Evolutionary conservation across 345 rosid genomes (phyloP), one percentile per base, ranked within the genome.

Genomic region (Populus deltoides): DNA sequence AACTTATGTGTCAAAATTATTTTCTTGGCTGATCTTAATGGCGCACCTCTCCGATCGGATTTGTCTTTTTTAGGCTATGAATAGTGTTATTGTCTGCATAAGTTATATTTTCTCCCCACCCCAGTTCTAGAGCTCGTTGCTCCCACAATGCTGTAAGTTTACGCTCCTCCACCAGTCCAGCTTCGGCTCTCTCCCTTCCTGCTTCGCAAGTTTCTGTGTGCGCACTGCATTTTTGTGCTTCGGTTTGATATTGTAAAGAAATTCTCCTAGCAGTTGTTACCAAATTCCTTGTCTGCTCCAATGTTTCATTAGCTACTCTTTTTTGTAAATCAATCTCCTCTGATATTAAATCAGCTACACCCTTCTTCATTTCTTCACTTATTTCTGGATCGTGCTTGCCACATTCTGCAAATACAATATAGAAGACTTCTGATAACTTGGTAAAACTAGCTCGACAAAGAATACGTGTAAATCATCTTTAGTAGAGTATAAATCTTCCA

Each of bases 211-310:
- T 68, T 31, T 74, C 81, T 31, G 79, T 79, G 43, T 82, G 83
- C 1, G 78, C 80, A 70, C 31, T 81, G 79, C 90, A 88, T 68
- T 86, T 88, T 72, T 83, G 85, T 74, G 87, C 88, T 78, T 88
- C 90, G 16, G n/a, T 76, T 57, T 81, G 81, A 78, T 77, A 86
- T 51, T 80, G 88, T 43, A 70, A 59, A 2, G 83, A 76, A 24
- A 75, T 18, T 36, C 29, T 74, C 80, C 72, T 68, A 1, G 86
- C 77, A 80, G 72, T 68, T 73, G 38, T 76, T 36, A 63, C 71
- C 74, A 22, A 49, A 20, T 57, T 71, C 70, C 35, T 47, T 22
- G 80, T 73, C 18, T 79, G 89, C 70, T 71, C 76, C 39, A 84
- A 66, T 4, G 84, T 75, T 6, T 86, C 86, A 22, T 84, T 83